Evolutionary conservation across 805 yeast genomes (phyloP).

Genomic region (Yamadazyma philogaea): DNA sequence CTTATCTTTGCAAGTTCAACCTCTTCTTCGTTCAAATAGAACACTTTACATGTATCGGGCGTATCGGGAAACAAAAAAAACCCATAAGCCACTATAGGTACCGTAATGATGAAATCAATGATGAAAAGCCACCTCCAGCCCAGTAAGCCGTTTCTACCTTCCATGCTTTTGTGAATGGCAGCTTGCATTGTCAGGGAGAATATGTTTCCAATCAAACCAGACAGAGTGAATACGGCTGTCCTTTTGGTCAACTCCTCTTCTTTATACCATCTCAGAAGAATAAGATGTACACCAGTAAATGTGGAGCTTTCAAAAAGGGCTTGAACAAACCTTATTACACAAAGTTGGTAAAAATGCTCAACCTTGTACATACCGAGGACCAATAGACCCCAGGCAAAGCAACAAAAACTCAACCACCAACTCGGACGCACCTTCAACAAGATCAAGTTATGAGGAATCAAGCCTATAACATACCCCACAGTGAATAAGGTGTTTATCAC

Average conservation of each 20-base stretch:
- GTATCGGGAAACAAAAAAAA: conserved; percentile 56
- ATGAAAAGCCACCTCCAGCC: conserved; percentile 75
- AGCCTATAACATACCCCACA: conserved; percentile 59
- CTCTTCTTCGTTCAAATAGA: conserved; percentile 26
- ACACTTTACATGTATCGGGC: conserved; percentile 41
- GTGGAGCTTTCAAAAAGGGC: conserved; percentile 61
- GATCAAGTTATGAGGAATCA: conserved; percentile 59
- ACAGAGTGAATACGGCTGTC: conserved; percentile 52
- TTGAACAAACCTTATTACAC: conserved; percentile 57
- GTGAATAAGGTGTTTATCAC: conserved; percentile 54
- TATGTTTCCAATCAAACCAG: conserved; percentile 54
- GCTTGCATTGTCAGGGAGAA: conserved; percentile 58
- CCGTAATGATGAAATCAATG: conserved; percentile 55
- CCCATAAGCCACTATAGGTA: conserved; percentile 58
- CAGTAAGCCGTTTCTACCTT: conserved; percentile 46
- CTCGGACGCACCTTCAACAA: conserved; percentile 52
- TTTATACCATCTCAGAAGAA: conserved; percentile 54
- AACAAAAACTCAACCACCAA: conserved; percentile 53
- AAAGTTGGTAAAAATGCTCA: conserved; percentile 45
- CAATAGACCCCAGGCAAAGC: conserved; percentile 54
- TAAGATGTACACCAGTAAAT: conserved; percentile 52
- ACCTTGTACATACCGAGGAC: conserved; percentile 52
- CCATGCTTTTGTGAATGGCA: conserved; percentile 47
- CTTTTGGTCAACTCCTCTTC: conserved; percentile 47
- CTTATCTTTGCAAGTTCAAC: conserved; percentile 31